Percentiles rank a stretch among this genome's conserved stretches.
Conservation (phyloP, 2,329 filamentous ascomycete species). For the Penicillium sp. region DNA sequence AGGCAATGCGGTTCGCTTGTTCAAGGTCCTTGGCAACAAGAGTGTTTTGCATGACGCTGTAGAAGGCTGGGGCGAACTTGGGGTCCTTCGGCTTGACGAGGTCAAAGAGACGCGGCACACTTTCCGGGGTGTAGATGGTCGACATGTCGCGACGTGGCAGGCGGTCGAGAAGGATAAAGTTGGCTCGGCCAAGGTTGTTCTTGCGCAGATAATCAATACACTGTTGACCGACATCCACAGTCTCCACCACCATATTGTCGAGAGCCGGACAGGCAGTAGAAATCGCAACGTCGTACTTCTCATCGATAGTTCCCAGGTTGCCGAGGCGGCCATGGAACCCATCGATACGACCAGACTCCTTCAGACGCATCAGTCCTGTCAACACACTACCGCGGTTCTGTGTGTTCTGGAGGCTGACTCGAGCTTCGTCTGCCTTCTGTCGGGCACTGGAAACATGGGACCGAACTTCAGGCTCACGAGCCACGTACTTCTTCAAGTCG, state of each 20-base stretch:
- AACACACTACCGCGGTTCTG: conserved; percentile 94
- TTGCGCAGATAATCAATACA: conserved; percentile 98
- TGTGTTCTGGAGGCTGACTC: conserved; percentile 83
- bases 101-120: conserved; percentile 90
- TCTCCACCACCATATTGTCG: conserved; percentile 96
- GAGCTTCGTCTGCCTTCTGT: conserved; percentile 94
- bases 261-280: conserved; percentile 91
- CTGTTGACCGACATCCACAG: conserved; percentile 93
- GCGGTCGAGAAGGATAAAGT: conserved; percentile 95
- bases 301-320: conserved; percentile 90
- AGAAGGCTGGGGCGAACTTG: conserved; percentile 87
- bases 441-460: conserved; percentile 84
- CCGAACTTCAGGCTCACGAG: conserved; percentile 81
- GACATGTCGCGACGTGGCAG: conserved; percentile 77
- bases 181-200: conserved; percentile 93
- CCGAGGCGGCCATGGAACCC: conserved; percentile 95
- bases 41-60: conserved; percentile 92
- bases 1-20: conserved; percentile 97
- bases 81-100: conserved; percentile 87
- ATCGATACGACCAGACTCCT: conserved; percentile 93
- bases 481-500: conserved; percentile 72
- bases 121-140: conserved; percentile 84
- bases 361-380: conserved; percentile 88
- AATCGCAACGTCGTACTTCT: conserved; percentile 95
- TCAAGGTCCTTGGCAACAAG: conserved; percentile 88